Percentiles rank a stretch among this genome's conserved stretches.
Conservation (phyloP, 1,284 basidiomycete genomes). For the Pseudozyma sp. region DNA sequence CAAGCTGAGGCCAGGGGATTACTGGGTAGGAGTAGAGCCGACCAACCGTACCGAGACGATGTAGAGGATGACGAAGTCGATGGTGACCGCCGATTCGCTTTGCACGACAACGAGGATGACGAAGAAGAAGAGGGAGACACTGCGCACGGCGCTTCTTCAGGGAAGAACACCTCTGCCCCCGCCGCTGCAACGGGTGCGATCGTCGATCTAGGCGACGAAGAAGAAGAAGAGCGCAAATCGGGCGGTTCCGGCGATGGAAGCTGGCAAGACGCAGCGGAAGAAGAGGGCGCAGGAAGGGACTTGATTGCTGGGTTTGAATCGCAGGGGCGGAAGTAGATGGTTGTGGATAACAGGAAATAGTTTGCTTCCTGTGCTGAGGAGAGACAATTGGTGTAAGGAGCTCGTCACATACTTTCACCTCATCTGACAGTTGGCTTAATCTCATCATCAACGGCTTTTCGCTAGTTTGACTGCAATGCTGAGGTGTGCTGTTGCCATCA, state of each 20-base stretch:
- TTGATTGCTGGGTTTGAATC: slow-evolving; percentile 19
- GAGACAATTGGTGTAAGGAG: too few species aligned
- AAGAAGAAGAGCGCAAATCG: slow-evolving; percentile 11
- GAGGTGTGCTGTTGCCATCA: too few species aligned
- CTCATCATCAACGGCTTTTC: too few species aligned
- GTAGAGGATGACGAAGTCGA: slow-evolving; percentile 31
- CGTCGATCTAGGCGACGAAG: slow-evolving; percentile 31
- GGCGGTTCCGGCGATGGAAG: slow-evolving; percentile 27
- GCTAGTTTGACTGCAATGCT: too few species aligned
- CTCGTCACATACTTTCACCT: too few species aligned
- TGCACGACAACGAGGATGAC: slow-evolving; percentile 27
- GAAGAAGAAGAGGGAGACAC: slow-evolving; percentile 29
- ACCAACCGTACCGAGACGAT: slow-evolving; percentile 42
- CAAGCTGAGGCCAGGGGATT: slow-evolving; percentile 14
- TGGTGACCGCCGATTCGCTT: slow-evolving; percentile 31
- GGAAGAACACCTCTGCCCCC: background rate
- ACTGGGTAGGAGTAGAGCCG: slow-evolving; percentile 17
- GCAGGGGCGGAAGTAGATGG: background rate
- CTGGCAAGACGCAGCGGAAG: slow-evolving; percentile 47
- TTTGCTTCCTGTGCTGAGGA: background rate
- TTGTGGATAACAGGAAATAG: background rate
- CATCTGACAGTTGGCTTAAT: too few species aligned
- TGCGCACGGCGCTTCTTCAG: background rate
- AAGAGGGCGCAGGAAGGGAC: slow-evolving; percentile 29
- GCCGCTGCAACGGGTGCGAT: slow-evolving; percentile 8